These are phyloP conservation scores for Discostella pseudostelligera DNA, from an alignment of 108 stramenopile genomes.

Conservation along the genomic window DNA sequence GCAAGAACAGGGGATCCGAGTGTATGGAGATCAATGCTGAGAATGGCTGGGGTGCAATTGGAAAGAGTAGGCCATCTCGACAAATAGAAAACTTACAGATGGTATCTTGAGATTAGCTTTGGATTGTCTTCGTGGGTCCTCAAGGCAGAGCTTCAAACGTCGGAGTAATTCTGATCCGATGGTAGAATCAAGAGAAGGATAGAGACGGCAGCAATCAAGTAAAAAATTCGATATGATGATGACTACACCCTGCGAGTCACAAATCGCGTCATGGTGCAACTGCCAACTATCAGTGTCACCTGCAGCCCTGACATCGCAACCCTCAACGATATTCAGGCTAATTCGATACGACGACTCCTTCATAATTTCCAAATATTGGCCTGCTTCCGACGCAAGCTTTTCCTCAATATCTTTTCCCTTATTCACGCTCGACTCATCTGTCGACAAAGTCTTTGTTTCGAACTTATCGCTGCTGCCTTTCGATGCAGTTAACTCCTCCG, in stretches of 20 bases:
- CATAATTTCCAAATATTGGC: conserved; percentile 42
- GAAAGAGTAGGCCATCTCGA: neutral
- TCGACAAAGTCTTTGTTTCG: conserved; percentile 11
- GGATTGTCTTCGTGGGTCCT: conserved; percentile 8
- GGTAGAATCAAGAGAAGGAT: conserved; percentile 46
- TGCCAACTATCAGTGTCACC: too few species aligned
- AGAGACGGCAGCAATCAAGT: conserved; percentile 56
- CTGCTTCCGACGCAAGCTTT: conserved; percentile 30
- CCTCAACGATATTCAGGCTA: conserved; percentile 32
- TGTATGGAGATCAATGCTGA: neutral
- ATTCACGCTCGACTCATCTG: conserved; percentile 33
- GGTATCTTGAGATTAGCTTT: conserved; percentile 33
- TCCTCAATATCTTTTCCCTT: conserved; percentile 42
- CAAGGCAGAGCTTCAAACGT: conserved; percentile 36
- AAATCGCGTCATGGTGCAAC: neutral
- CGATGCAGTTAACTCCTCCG: neutral
- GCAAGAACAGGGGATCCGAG: neutral
- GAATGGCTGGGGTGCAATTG: too few species aligned
- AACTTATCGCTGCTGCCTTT: conserved; percentile 20
- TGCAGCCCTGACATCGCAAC: neutral
- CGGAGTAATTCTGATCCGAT: conserved; percentile 49
- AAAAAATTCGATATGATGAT: conserved; percentile 73
- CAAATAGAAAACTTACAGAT: neutral
- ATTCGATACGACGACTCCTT: conserved; percentile 17
- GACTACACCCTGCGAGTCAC: conserved; percentile 66